Evolutionary conservation across 2,329 filamentous ascomycete genomes (phyloP), one percentile per base, ranked within the genome.

Genomic region (Chrysoporthe deuterocubensis): DNA sequence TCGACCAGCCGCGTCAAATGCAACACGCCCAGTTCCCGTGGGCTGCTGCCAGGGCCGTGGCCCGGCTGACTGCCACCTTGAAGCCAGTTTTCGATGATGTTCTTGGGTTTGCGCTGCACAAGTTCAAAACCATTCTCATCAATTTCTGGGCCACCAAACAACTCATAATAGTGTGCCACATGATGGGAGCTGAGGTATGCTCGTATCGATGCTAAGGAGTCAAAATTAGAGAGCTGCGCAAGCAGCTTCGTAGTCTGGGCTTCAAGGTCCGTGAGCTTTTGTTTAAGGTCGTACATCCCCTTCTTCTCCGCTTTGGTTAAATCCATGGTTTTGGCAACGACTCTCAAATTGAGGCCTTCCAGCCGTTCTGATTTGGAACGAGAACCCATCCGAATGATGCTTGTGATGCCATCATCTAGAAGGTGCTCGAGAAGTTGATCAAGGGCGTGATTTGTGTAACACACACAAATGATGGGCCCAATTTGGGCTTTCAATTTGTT

Each of bases 371-470:
- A 88, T 67, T 88, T 87, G 1, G 83, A 88, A 18, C 82, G 82
- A 0, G 81, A 83, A 0, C 90, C 90, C 5, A 92, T 85, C 0
- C 90, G 87, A 37, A 92, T 82, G 37, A 92, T 81, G 6, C 85
- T 79, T 0, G 76, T 71, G 4, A 85, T 75, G 0, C 79, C 80
- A 2, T 78, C 79, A 7, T 85, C 78, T 0, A 88, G 65, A 0
- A 92, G 75, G 68, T 90, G 84, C 70, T 90, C 85, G 0, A 92
- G 79, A 0, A 92, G 80, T 71, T 87, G 84, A 68, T 87, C 85
- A 0, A 86, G 70, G 0, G 83, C 83, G 64, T 85, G 83, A 54
- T 79, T 83, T 13, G 79, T 87, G 67, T 85, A 87, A 69, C 84
- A 85, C 16, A 85, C 82, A 70, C 79, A 83, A 11, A 86, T 76